These are phyloP conservation scores for Candida xyloterini DNA, from an alignment of 805 yeast species.

Conservation along the genomic window DNA sequence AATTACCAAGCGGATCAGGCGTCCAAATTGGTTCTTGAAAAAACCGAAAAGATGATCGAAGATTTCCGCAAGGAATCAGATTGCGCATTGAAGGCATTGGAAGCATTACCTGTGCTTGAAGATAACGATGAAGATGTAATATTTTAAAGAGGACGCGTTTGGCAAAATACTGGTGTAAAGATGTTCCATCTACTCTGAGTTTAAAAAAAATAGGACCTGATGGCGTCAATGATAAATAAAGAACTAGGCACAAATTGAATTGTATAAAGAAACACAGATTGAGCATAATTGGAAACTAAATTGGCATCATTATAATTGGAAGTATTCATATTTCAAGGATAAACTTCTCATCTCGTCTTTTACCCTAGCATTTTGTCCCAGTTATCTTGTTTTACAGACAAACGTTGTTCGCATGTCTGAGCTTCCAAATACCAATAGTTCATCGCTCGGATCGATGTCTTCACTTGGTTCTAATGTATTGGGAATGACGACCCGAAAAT, in stretches of 20 bases:
- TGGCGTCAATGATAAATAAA: constrained; percentile 17
- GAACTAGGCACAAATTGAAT: constrained; percentile 4
- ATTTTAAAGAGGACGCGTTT: constrained; percentile 3
- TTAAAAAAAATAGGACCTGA: constrained; percentile 7
- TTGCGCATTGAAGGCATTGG: constrained; percentile 45
- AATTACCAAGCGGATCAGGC: constrained; percentile 53
- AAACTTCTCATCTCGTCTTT: too few species aligned
- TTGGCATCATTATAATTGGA: too few species aligned
- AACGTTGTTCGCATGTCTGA: constrained; percentile 10
- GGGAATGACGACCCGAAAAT: constrained; percentile 8
- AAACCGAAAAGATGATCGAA: constrained; percentile 45
- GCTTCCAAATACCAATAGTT: constrained; percentile 18
- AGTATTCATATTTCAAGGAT: too few species aligned
- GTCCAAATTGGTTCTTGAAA: constrained; percentile 42
- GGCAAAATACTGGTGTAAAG: constrained; percentile 8
- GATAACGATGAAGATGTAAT: constrained; percentile 16
- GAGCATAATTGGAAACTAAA: not conserved
- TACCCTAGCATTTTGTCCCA: not conserved
- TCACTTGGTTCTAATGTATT: constrained; percentile 16
- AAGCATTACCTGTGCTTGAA: constrained; percentile 33
- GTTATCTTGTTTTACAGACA: not conserved
- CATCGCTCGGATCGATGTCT: constrained; percentile 22
- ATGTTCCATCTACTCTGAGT: not conserved
- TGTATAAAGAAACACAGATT: constrained; percentile 3
- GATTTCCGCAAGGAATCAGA: constrained; percentile 48